Base-by-base conservation (phyloP, 2,329 filamentous ascomycete genomes). In the Aspergillus sp. region DNA sequence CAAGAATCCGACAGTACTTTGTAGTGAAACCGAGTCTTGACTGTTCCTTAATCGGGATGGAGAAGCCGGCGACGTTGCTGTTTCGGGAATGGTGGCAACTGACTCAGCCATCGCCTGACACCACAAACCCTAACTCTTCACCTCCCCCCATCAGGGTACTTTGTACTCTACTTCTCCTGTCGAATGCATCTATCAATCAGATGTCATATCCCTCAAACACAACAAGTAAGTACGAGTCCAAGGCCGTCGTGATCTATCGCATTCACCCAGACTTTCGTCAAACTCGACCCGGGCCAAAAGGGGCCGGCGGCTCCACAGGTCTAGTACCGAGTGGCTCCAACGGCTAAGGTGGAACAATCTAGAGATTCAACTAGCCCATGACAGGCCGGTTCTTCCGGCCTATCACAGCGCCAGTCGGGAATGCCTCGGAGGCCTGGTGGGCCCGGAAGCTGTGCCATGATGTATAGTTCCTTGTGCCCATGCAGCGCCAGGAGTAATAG, bases 311-410 rank as follows among this genome's bases (percentile, higher is more conserved):
- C 11, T 20, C 17, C 40, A 19, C 17, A 5, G 19, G 40, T 17
- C 19, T 42, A 50, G 17, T 45, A 19, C 41, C 47, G 47, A 50
- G 32, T 29, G 47, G 20, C 29, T 21, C 36, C 25, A 42, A 42
- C 40, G 47, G 42, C 17, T 34, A 11, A 9, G 29, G 17, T 21
- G 31, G 31, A 38, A 23, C 6, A 31, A 32, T 38, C 31, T 31
- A 47, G 16, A 47, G 45, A 20, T 38, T 25, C 23, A 25, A 45
- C 43, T 32, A 44, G 13, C 5, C 10, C 13, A 25, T 45, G 31
- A 47, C 45, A 38, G 45, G 31, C 29, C 5, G n/a, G 11, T 13
- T 4, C 19, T 5, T 38, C 45, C 45, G 17, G 13, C 45, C 45
- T 47, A 47, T 47, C 7, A 47, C 43, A 45, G 25, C 11, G 25